Conservation (phyloP, 1,284 basidiomycete species). For the Cutaneotrichosporon spelunceum region DNA sequence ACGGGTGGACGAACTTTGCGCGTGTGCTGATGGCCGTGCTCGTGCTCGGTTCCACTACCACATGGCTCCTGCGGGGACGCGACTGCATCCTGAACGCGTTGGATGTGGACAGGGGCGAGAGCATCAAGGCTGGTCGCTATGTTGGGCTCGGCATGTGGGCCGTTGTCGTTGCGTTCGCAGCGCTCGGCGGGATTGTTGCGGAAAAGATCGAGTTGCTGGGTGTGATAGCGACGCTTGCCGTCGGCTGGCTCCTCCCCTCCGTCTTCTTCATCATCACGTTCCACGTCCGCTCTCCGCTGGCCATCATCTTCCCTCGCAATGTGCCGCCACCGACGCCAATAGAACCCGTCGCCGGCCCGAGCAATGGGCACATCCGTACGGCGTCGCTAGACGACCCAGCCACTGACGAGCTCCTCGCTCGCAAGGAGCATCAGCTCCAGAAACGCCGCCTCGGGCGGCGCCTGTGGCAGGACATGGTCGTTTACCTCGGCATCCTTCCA, state of each 20-base stretch:
- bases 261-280: conserved; percentile 54
- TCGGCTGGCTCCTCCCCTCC: conserved; percentile 52
- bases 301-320: conserved; percentile 48
- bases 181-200: conserved; percentile 42
- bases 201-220: conserved; percentile 49
- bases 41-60: conserved; percentile 37
- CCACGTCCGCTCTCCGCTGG: conserved; percentile 51
- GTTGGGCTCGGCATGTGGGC: conserved; percentile 46
- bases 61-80: conserved; percentile 47
- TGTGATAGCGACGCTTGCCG: conserved; percentile 41
- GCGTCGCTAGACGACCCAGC: conserved; percentile 41
- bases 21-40: conserved; percentile 43
- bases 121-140: conserved; percentile 42
- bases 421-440: conserved; percentile 53
- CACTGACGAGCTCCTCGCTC: conserved; percentile 48
- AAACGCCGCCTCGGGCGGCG: conserved; percentile 47
- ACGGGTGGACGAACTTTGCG: conserved; percentile 50
- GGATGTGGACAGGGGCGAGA: conserved; percentile 42
- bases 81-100: conserved; percentile 43
- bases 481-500: conserved; percentile 51
- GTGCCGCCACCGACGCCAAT: conserved; percentile 16
- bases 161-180: conserved; percentile 36
- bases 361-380: conserved; percentile 27
- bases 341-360: background rate
- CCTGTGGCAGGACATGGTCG: conserved; percentile 53